Evolutionary conservation across 2,329 filamentous ascomycete genomes (phyloP).

Genomic region (Anthostomella pinea): DNA sequence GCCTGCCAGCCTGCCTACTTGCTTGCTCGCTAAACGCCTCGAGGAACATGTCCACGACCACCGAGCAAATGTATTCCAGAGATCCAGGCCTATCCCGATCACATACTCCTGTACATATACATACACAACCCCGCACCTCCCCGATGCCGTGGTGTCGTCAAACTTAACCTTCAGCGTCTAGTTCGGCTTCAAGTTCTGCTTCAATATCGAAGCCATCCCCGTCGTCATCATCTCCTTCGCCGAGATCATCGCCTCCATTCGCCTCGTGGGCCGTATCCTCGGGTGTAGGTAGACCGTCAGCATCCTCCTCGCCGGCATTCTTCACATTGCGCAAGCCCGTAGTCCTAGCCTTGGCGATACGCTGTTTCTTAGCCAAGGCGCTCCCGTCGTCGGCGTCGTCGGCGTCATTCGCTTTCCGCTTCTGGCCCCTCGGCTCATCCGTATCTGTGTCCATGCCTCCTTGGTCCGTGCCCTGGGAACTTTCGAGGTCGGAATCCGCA

Average conservation of each 20-base stretch:
- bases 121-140: background rate
- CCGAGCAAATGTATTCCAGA: background rate
- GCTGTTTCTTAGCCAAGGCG: conserved; percentile 40
- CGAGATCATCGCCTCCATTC: conserved; percentile 29
- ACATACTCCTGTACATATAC: background rate
- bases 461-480: conserved; percentile 27
- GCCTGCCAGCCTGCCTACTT: no score
- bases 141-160: background rate
- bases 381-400: conserved; percentile 26
- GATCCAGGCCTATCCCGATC: background rate
- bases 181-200: conserved; percentile 43
- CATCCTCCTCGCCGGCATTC: conserved; percentile 31
- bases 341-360: conserved; percentile 37
- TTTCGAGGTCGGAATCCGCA: conserved; percentile 45
- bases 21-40: conserved; percentile 17
- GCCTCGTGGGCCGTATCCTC: conserved; percentile 40
- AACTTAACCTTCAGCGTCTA: conserved; percentile 20
- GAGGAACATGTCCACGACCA: conserved; percentile 14
- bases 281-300: conserved; percentile 34
- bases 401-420: conserved; percentile 26
- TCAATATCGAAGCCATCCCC: conserved; percentile 45
- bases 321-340: conserved; percentile 41
- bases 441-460: conserved; percentile 31
- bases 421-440: conserved; percentile 31
- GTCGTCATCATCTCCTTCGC: conserved; percentile 20